phyloP scores from a whole-genome alignment of 805 yeast genomes.

The Schizosaccharomyces pombe region ASM294v3 CU329670.1:615501-616000 shows the following conservation, averaged over 20 bases:
- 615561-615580: neutral
- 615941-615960: neutral
- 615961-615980: neutral
- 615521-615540: too few relatives aligned
- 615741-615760: neutral
- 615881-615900: neutral
- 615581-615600: neutral
- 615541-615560: too few relatives aligned
- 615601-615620: neutral
- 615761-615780: neutral
- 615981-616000: neutral
- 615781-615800: neutral
- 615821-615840: neutral
- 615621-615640: neutral
- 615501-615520: too few relatives aligned
- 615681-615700: neutral
- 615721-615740: neutral
- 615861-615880: neutral
- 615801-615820: neutral
- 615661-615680: neutral
- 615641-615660: neutral
- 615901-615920: neutral
- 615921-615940: neutral
- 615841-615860: neutral
- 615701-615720: too few relatives aligned